Evolutionary conservation across 1,284 basidiomycete genomes (phyloP).

Genomic region (Fereydounia khargensis): DNA sequence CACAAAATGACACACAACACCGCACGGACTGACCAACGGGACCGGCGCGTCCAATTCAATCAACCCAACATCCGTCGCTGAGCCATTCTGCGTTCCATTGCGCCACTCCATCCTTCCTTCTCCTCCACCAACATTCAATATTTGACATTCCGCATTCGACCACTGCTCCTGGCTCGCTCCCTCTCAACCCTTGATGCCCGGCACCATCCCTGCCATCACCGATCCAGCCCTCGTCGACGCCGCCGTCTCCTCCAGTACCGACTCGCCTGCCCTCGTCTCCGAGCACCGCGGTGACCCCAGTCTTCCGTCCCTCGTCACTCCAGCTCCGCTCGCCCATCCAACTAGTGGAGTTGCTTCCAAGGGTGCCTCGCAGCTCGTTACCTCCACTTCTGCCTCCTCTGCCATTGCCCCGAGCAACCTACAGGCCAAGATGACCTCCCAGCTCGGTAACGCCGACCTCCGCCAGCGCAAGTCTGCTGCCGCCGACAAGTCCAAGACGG

Average conservation of each 20-base stretch:
- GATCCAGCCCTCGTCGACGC: constrained; percentile 29
- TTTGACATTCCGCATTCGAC: too few relatives aligned
- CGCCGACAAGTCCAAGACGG: background rate
- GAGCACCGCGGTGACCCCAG: constrained; percentile 6
- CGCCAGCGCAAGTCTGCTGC: constrained; percentile 19
- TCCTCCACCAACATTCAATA: too few relatives aligned
- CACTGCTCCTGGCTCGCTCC: too few relatives aligned
- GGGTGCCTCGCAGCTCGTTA: constrained; percentile 20
- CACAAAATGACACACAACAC: too few relatives aligned
- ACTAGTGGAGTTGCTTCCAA: constrained; percentile 27
- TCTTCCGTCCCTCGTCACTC: constrained; percentile 20
- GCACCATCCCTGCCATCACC: constrained; percentile 32
- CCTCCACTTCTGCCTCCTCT: constrained; percentile 8
- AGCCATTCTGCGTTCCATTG: too few relatives aligned
- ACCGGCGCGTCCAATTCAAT: too few relatives aligned
- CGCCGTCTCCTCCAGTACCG: constrained; percentile 10
- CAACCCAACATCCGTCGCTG: too few relatives aligned
- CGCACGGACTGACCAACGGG: too few relatives aligned
- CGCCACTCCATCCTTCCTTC: too few relatives aligned
- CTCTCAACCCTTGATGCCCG: too few relatives aligned
- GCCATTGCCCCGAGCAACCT: constrained; percentile 24
- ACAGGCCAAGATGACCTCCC: constrained; percentile 33
- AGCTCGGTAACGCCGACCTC: constrained; percentile 9
- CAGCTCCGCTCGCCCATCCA: constrained; percentile 11
- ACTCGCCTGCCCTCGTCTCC: constrained; percentile 6